These are phyloP conservation scores for Rhizopus microsporus DNA, from an alignment of 371 early-diverging fungal genomes.

Conservation along the genomic window DNA sequence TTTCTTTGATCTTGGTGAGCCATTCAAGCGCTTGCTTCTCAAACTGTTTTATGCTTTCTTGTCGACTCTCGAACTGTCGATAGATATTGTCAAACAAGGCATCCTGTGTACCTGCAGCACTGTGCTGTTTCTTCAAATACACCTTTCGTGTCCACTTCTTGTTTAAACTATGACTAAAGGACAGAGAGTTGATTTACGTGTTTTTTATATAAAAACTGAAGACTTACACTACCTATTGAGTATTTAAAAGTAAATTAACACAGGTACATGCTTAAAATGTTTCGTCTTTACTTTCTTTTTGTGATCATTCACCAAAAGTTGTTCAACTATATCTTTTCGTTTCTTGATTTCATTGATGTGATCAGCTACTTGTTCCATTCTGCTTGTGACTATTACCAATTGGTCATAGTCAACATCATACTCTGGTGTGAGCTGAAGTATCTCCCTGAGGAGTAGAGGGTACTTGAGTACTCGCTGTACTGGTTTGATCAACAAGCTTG, in stretches of 20 bases:
- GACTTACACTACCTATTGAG: slow-evolving; percentile 31
- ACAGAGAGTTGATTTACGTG: not conserved
- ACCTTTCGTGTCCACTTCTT: slow-evolving; percentile 67
- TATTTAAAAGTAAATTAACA: slow-evolving; percentile 17
- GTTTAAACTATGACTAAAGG: slow-evolving; percentile 59
- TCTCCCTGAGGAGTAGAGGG: slow-evolving; percentile 75
- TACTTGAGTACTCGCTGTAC: slow-evolving; percentile 91
- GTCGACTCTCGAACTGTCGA: slow-evolving; percentile 62
- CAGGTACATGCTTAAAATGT: not conserved
- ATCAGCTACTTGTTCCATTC: slow-evolving; percentile 71
- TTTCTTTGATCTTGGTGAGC: slow-evolving; percentile 59
- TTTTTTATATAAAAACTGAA: not conserved
- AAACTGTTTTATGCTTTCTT: slow-evolving; percentile 51
- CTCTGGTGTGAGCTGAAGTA: slow-evolving; percentile 60
- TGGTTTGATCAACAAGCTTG: slow-evolving; percentile 83
- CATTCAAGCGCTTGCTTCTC: slow-evolving; percentile 56
- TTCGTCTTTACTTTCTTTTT: slow-evolving; percentile 43
- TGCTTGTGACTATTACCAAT: slow-evolving; percentile 46
- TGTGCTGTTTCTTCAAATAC: slow-evolving; percentile 37
- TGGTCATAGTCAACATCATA: slow-evolving; percentile 57
- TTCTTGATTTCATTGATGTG: slow-evolving; percentile 83
- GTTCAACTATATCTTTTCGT: slow-evolving; percentile 81
- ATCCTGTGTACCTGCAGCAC: slow-evolving; percentile 56
- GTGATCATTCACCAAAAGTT: slow-evolving; percentile 70
- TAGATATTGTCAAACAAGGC: slow-evolving; percentile 60